Conservation (phyloP, 140 eudicot genomes). For the Eryngium alpinum region DNA sequence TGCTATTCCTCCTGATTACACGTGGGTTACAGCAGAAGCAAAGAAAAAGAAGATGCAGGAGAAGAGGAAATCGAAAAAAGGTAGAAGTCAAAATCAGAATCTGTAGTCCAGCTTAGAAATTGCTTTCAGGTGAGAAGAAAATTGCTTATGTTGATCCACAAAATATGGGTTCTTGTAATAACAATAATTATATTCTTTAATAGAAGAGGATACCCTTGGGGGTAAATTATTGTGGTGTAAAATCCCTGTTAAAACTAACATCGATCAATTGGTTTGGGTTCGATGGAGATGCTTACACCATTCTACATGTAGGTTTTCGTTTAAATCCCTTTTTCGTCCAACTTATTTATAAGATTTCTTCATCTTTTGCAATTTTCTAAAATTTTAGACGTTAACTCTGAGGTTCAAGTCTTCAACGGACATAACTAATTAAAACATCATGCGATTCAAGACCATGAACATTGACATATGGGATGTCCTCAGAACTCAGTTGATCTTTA, state of each 20-base stretch:
- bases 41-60: constrained; percentile 93
- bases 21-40: constrained; percentile 81
- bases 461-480: too few species aligned
- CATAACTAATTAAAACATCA: too few species aligned
- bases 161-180: constrained; percentile 1
- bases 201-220: not conserved
- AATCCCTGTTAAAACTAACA: not conserved
- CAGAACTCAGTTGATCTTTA: too few species aligned
- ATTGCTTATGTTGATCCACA: constrained; percentile 15
- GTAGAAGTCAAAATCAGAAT: constrained; percentile 41
- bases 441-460: too few species aligned
- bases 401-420: too few species aligned
- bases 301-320: too few species aligned
- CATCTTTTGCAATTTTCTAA: too few species aligned
- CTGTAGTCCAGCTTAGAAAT: constrained; percentile 23
- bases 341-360: too few species aligned
- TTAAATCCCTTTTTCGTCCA: too few species aligned
- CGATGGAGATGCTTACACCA: too few species aligned
- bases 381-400: too few species aligned
- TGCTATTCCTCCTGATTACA: constrained; percentile 74
- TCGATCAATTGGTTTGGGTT: too few species aligned
- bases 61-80: constrained; percentile 75
- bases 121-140: constrained; percentile 12
- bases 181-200: constrained; percentile 4
- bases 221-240: constrained; percentile 8